Evolutionary conservation across 345 rosid species (phyloP), one percentile per base, ranked within the genome.

Genomic region (Hypericum perforatum): DNA sequence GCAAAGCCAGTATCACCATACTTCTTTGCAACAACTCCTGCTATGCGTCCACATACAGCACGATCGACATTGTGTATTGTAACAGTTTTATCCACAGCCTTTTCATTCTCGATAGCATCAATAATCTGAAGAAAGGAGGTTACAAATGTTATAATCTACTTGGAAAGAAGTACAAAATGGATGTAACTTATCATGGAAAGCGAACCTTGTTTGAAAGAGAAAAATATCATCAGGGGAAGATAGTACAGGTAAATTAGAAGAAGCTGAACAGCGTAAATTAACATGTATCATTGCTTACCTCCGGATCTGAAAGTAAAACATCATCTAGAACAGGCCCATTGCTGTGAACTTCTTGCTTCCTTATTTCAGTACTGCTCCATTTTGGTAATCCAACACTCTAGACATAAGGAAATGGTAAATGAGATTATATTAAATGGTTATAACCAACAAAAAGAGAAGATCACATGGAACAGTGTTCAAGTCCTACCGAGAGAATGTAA

Each of bases 1-100:
- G 98, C 96, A 69, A 92, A 92, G 58, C 98, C 96, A 57, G 95
- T 83, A 71, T 92, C 96, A 38, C 98, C 98, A 63, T 92, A 88
- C 63, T 80, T 92, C 80, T 85, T 88, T 22, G 98, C 98, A 13
- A 88, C 61, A 39, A 66, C 95, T 9, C 98, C 98, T 32, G 96
- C 87, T 66, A 85, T 41, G 48, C 98, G 95, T 59, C 98, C 95
- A 75, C 96, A 92, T 63, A 68, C 94, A 6, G 98, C 95, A 57
- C 96, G 98, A 71, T 92, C 95, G 66, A 92, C 75, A 63, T 92
- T 92, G 82, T 68, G 77, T 80, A 92, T 88, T 53, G 73, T 76
- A 38, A 78, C 15, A 7, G 94, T 92, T 71, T 88, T 88, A 5
- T 72, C 58, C 47, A 83, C 80, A 57, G 77, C 79, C 64, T 85